Evolutionary conservation across 2,329 filamentous ascomycete species (phyloP).

Genomic region (Colletotrichum caudatum): DNA sequence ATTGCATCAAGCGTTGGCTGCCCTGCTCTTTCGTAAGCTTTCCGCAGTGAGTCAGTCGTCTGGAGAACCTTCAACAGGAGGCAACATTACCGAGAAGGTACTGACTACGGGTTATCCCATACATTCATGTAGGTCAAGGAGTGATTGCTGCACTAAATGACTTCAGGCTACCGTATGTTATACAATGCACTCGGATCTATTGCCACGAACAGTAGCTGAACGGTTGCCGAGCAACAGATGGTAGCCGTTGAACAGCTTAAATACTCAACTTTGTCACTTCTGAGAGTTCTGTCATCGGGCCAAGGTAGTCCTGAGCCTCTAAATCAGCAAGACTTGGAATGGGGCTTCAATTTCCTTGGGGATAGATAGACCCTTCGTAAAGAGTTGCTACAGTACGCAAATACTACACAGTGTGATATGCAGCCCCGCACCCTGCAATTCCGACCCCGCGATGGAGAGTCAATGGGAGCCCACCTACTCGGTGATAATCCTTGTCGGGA

Average conservation of each 20-base stretch:
- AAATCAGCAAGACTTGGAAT: no score
- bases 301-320: not conserved
- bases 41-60: not conserved
- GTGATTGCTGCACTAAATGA: not conserved
- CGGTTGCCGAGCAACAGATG: not conserved
- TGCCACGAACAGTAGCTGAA: not conserved
- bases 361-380: not conserved
- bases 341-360: not conserved
- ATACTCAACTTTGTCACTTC: not conserved
- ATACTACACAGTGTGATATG: conserved; percentile 32
- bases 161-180: no score
- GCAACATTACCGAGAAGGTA: not conserved
- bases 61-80: not conserved
- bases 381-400: conserved; percentile 18
- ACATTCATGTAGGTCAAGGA: not conserved
- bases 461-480: conserved; percentile 27
- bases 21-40: no score
- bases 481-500: conserved; percentile 34
- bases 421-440: conserved; percentile 35
- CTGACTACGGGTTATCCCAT: not conserved
- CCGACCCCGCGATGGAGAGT: conserved; percentile 39
- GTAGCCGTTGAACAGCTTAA: not conserved
- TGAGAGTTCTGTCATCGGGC: no score
- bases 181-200: not conserved
- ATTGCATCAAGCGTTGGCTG: not conserved